Evolutionary conservation across 257 asterid genomes (phyloP).

Genomic region (Verbena officinalis): DNA sequence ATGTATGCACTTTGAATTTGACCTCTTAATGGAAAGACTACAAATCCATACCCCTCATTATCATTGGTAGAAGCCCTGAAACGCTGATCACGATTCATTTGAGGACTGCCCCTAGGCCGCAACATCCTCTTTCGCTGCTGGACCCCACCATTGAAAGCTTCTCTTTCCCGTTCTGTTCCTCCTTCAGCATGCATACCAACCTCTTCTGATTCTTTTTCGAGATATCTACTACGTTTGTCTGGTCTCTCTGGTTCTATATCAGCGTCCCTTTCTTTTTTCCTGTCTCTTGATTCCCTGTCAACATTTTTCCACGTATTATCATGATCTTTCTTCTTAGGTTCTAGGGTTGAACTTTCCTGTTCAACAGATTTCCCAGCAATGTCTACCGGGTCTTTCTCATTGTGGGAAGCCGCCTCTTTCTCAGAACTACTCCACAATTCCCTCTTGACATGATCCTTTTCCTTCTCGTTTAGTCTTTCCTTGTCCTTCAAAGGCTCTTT

Average conservation of each 20-base stretch:
- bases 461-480: conserved; percentile 68
- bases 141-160: conserved; percentile 65
- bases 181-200: conserved; percentile 69
- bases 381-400: conserved; percentile 62
- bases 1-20: conserved; percentile 18
- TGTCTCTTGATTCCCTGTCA: conserved; percentile 69
- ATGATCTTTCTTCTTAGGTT: conserved; percentile 70
- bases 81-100: conserved; percentile 67
- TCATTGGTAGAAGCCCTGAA: conserved; percentile 66
- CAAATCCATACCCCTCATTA: conserved; percentile 72
- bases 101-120: conserved; percentile 94
- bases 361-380: conserved; percentile 61
- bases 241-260: conserved; percentile 79
- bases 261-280: conserved; percentile 80
- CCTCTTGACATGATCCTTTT: conserved; percentile 69
- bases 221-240: conserved; percentile 67
- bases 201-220: conserved; percentile 80
- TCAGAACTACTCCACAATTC: conserved; percentile 74
- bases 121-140: conserved; percentile 93
- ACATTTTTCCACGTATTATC: conserved; percentile 66
- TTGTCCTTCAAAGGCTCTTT: conserved; percentile 72
- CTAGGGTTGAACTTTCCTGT: conserved; percentile 51
- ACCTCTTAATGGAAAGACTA: conserved; percentile 17
- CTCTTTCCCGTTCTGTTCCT: conserved; percentile 68
- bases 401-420: conserved; percentile 56